phyloP scores from a whole-genome alignment of 805 yeast species.

The Hanseniaspora guilliermondii region DNA sequence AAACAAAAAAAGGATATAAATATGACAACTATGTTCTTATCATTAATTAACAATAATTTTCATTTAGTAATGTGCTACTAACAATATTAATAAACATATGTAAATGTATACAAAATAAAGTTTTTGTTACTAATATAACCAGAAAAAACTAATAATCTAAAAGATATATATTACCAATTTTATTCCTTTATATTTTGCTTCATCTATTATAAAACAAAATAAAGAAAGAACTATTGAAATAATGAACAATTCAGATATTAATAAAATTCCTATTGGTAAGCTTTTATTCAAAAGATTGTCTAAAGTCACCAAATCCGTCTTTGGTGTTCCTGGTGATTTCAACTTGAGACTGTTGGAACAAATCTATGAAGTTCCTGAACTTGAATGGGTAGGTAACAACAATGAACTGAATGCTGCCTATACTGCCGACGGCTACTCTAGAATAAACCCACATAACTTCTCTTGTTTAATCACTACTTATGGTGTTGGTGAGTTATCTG shows the following conservation, averaged over 20 bases:
- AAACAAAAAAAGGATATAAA: too few species aligned
- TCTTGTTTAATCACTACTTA: conserved; percentile 57
- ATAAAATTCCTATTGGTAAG: conserved; percentile 45
- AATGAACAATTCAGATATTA: neutral
- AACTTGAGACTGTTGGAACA: conserved; percentile 58
- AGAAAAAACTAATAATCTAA: too few species aligned
- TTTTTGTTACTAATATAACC: neutral
- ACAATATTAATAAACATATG: too few species aligned
- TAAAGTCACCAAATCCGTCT: conserved; percentile 46
- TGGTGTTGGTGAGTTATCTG: conserved; percentile 85
- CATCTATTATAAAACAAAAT: neutral
- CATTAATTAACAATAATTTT: too few species aligned
- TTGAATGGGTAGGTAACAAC: conserved; percentile 65
- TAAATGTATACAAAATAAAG: too few species aligned
- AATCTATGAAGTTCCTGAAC: conserved; percentile 34
- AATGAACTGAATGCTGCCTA: conserved; percentile 85
- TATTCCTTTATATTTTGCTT: too few species aligned
- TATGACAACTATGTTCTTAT: too few species aligned
- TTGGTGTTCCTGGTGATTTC: conserved; percentile 75
- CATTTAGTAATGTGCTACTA: too few species aligned
- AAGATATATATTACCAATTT: too few species aligned
- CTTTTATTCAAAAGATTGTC: conserved; percentile 50
- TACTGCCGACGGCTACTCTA: conserved; percentile 80
- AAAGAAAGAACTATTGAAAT: neutral
- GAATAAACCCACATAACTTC: conserved; percentile 42